Percentiles rank a stretch among this genome's conserved stretches.
Conservation (phyloP, 805 yeast species). For the Tetrapisispora fleetii region DNA sequence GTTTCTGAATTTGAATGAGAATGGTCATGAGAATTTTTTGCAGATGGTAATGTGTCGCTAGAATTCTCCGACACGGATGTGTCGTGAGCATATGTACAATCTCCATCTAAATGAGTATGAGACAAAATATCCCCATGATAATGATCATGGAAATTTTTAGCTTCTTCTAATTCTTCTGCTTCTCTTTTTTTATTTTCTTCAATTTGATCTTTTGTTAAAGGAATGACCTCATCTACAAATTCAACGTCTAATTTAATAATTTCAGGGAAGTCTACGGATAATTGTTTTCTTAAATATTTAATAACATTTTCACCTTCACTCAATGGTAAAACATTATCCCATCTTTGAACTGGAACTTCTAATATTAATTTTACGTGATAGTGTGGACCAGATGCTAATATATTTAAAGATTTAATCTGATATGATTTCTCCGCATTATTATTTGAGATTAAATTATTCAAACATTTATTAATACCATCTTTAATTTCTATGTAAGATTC, state of each 20-base stretch:
- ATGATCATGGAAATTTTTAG: slow-evolving; percentile 1
- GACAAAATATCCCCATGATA: not conserved
- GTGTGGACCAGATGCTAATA: slow-evolving; percentile 52
- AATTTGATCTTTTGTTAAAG: not conserved
- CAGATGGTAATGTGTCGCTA: not conserved
- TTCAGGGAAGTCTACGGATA: slow-evolving; percentile 34
- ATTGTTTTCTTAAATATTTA: slow-evolving; percentile 27
- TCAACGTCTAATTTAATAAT: slow-evolving; percentile 36
- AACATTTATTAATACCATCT: slow-evolving; percentile 30
- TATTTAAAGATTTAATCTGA: slow-evolving; percentile 33
- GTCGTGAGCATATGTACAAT: not conserved
- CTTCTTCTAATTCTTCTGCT: slow-evolving; percentile 1
- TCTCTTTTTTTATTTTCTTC: not conserved
- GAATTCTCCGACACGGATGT: not conserved
- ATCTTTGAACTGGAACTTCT: slow-evolving; percentile 36
- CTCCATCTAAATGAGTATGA: slow-evolving; percentile 1
- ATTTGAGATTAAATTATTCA: slow-evolving; percentile 31
- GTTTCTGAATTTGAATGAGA: slow-evolving; percentile 5
- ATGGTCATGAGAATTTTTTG: slow-evolving; percentile 2
- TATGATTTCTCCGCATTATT: slow-evolving; percentile 34
- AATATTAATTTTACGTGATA: slow-evolving; percentile 30
- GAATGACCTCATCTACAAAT: slow-evolving; percentile 27
- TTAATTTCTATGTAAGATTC: slow-evolving; percentile 39
- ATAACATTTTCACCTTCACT: slow-evolving; percentile 35
- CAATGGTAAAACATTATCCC: slow-evolving; percentile 35